Evolutionary conservation across 2,329 filamentous ascomycete genomes (phyloP), one percentile per base, ranked within the genome.

Genomic region (Microdochium paspali): DNA sequence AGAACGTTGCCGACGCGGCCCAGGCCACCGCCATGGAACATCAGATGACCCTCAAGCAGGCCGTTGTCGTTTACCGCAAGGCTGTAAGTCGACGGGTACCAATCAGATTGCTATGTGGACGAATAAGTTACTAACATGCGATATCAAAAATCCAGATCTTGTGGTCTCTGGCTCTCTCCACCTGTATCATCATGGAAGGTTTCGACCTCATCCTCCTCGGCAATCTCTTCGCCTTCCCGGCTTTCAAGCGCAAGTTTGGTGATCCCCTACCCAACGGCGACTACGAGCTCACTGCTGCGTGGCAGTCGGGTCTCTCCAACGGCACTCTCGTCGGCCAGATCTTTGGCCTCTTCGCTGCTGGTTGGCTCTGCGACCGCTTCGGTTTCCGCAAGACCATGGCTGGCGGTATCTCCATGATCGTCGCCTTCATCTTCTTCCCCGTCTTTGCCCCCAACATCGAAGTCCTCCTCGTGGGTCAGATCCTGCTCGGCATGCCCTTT

Each of bases 21-120:
- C 55, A 66, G 10, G 70, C 67, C 2, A 60, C 69, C 15, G 60
- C 64, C 4, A 57, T 61, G 3, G 70, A 73, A 53, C 68, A 66
- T 44, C 45, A 61, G 12, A 71, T 40, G 35, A 40, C 35, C 18
- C 12, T 40, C 15, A 40, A 40, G 35, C 35, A 40, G 18, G 35
- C 35, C 35, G 20, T 40, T 12, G 23, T 20, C 18, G 35, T 40
- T 20, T 40, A 40, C 18, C 35, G 35, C 35, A 40, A 40, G 35
- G 35, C 35, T 40, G 35, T 40, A 40, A 40, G 35, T 40, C n/a
- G n/a, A n/a, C n/a, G n/a, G n/a, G n/a, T n/a, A n/a, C n/a, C n/a
- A n/a, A n/a, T n/a, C n/a, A n/a, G n/a, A n/a, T n/a, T n/a, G n/a
- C n/a, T n/a, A n/a, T n/a, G n/a, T n/a, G n/a, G n/a, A n/a, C n/a